phyloP scores from a whole-genome alignment of 2,329 filamentous ascomycete genomes.

The Aspergillus felis region DNA sequence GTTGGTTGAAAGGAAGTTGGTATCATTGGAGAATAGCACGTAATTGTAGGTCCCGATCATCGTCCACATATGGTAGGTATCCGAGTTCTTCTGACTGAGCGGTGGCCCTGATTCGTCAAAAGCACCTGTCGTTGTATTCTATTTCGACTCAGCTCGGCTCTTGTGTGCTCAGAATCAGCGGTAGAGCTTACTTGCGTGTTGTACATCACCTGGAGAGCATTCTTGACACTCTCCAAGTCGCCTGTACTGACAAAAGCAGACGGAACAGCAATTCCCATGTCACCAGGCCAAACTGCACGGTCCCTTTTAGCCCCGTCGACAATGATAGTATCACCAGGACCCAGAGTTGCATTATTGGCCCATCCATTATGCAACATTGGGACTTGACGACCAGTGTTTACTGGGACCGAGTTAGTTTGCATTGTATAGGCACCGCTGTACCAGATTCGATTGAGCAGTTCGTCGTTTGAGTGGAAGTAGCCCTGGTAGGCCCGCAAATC shows the following conservation, averaged over 20 bases:
- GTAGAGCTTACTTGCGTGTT: constrained; percentile 33
- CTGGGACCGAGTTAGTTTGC: constrained; percentile 43
- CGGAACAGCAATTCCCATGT: constrained; percentile 50
- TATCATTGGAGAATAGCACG: constrained; percentile 53
- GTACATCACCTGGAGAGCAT: constrained; percentile 48
- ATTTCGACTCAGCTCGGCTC: neutral
- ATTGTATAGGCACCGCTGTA: constrained; percentile 54
- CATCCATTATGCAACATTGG: constrained; percentile 31
- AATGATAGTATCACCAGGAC: constrained; percentile 40
- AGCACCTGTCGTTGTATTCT: constrained; percentile 28
- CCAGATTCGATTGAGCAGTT: constrained; percentile 55
- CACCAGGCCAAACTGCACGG: constrained; percentile 45
- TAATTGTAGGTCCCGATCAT: constrained; percentile 59
- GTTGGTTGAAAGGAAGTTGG: constrained; percentile 43
- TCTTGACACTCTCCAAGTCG: constrained; percentile 45
- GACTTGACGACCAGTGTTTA: constrained; percentile 34
- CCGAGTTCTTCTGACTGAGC: constrained; percentile 29
- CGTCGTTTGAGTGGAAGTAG: constrained; percentile 50
- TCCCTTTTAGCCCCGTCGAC: constrained; percentile 44
- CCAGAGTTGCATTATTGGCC: constrained; percentile 39
- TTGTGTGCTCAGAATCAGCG: neutral
- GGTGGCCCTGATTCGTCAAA: constrained; percentile 36
- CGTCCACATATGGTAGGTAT: constrained; percentile 47
- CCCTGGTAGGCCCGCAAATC: constrained; percentile 52
- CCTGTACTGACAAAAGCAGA: constrained; percentile 42